phyloP scores from a whole-genome alignment of 805 yeast genomes.

The Candida michaelii region DNA sequence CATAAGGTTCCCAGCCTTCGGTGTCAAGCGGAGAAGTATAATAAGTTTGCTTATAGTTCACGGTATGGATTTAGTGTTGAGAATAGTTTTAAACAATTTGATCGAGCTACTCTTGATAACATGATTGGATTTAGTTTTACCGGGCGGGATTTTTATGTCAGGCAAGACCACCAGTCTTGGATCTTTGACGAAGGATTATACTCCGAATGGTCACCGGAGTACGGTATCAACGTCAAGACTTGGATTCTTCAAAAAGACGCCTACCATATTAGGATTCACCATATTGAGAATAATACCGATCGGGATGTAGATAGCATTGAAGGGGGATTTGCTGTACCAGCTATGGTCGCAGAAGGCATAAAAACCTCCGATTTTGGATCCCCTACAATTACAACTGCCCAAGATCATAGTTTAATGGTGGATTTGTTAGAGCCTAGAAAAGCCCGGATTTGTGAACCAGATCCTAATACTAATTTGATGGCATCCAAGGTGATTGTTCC shows the following conservation, averaged over 20 bases:
- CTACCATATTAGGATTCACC: conserved; percentile 14
- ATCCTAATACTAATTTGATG: conserved; percentile 13
- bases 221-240: conserved; percentile 10
- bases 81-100: conserved; percentile 8
- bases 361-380: no score
- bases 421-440: conserved; percentile 9
- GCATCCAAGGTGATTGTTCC: conserved; percentile 10
- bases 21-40: conserved; percentile 13
- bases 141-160: conserved; percentile 10
- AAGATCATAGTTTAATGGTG: conserved; percentile 5
- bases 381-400: background rate
- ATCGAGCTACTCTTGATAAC: conserved; percentile 12
- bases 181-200: conserved; percentile 7
- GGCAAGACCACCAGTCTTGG: conserved; percentile 5
- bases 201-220: conserved; percentile 13
- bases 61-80: conserved; percentile 13
- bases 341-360: conserved; percentile 1
- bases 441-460: conserved; percentile 9
- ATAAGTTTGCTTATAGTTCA: conserved; percentile 16
- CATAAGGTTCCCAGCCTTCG: conserved; percentile 3
- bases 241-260: conserved; percentile 11
- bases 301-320: conserved; percentile 9
- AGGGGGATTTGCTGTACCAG: conserved; percentile 15
- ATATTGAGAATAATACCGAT: conserved; percentile 11
- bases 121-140: conserved; percentile 15